Evolutionary conservation across 2,329 filamentous ascomycete species (phyloP).

Genomic region (Cladosporium sp.): DNA sequence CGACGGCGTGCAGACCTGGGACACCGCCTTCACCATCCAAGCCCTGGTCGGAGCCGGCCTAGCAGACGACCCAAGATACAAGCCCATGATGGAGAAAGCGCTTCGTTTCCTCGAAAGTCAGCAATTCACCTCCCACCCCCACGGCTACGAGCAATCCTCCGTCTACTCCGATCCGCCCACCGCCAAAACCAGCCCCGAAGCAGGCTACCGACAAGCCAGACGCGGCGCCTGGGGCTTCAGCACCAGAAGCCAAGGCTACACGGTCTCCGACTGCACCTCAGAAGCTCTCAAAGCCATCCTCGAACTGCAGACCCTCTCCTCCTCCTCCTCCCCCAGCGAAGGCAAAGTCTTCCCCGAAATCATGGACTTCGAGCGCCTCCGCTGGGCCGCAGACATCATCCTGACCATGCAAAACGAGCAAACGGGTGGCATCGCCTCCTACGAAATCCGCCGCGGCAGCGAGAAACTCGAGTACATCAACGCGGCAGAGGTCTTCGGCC

Average conservation of each 20-base stretch:
- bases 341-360: constrained; percentile 58
- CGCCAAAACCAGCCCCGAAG: constrained; percentile 23
- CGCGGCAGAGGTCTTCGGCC: constrained; percentile 90
- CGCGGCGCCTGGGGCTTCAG: constrained; percentile 97
- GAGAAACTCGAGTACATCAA: constrained; percentile 80
- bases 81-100: constrained; percentile 75
- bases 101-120: constrained; percentile 84
- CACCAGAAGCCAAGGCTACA: constrained; percentile 87
- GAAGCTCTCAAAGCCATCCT: constrained; percentile 86
- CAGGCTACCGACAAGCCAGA: constrained; percentile 72
- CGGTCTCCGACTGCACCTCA: constrained; percentile 88
- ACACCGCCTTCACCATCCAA: constrained; percentile 86
- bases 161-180: constrained; percentile 30
- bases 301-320: constrained; percentile 69
- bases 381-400: constrained; percentile 84
- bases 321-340: constrained; percentile 32
- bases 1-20: constrained; percentile 97
- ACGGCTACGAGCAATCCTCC: constrained; percentile 64
- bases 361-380: constrained; percentile 71
- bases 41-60: constrained; percentile 74
- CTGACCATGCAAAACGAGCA: constrained; percentile 78
- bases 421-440: constrained; percentile 82
- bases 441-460: constrained; percentile 77
- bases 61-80: constrained; percentile 70
- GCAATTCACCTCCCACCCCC: constrained; percentile 80